These are phyloP conservation scores for Cymbopogon citratus DNA, from an alignment of 176 grass and related monocot species.

Conservation along the genomic window DNA sequence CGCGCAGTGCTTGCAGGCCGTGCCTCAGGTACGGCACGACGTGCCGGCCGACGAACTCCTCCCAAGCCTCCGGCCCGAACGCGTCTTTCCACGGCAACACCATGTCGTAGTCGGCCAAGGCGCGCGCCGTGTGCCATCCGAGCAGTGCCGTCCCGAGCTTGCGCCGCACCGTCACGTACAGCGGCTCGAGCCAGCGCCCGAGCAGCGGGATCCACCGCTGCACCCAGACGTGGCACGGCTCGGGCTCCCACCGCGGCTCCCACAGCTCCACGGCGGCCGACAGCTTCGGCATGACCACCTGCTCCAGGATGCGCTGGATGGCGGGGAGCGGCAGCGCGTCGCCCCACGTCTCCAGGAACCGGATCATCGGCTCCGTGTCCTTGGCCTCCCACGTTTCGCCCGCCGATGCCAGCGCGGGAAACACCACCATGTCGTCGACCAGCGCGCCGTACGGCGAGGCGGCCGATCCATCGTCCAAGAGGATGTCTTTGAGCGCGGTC, in stretches of 20 bases:
- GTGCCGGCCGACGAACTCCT: slow-evolving; percentile 22
- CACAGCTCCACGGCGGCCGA: slow-evolving; percentile 37
- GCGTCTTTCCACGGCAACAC: slow-evolving; percentile 63
- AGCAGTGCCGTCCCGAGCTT: slow-evolving; percentile 49
- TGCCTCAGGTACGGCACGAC: slow-evolving; percentile 41
- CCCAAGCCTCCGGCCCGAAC: slow-evolving; percentile 53
- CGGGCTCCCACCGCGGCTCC: slow-evolving; percentile 45
- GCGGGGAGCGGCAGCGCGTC: slow-evolving; percentile 36
- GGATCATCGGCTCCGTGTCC: slow-evolving; percentile 48
- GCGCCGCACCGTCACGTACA: slow-evolving; percentile 32
- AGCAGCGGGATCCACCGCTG: slow-evolving; percentile 51
- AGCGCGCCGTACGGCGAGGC: slow-evolving; percentile 55
- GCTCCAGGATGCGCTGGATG: slow-evolving; percentile 40
- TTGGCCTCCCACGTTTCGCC: slow-evolving; percentile 40
- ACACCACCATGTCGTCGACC: slow-evolving; percentile 44
- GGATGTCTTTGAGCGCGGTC: slow-evolving; percentile 21
- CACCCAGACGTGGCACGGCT: slow-evolving; percentile 43
- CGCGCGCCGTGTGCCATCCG: slow-evolving; percentile 27
- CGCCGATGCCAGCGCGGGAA: slow-evolving; percentile 18
- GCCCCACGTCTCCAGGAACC: slow-evolving; percentile 52
- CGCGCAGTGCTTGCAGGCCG: slow-evolving; percentile 37
- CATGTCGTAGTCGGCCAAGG: slow-evolving; percentile 29
- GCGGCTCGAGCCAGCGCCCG: slow-evolving; percentile 25
- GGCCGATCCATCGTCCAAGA: slow-evolving; percentile 37
- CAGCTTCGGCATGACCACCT: slow-evolving; percentile 58